Conservation (phyloP, 805 yeast genomes). For the Blastobotrys chiropterorum region DNA sequence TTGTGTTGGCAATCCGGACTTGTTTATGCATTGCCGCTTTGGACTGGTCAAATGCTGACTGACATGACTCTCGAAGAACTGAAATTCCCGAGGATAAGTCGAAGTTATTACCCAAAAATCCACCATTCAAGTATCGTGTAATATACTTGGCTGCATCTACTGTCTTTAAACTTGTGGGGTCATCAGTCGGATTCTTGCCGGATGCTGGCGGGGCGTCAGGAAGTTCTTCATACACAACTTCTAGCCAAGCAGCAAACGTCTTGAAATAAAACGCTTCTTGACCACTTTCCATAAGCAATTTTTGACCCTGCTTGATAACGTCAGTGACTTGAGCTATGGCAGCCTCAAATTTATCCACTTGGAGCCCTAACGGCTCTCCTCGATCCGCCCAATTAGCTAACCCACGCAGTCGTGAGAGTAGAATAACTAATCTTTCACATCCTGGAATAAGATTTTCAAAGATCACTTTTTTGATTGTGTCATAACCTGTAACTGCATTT, state of each 20-base stretch:
- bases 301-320: conserved; percentile 8
- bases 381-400: conserved; percentile 37
- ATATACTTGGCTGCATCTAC: conserved; percentile 15
- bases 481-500: conserved; percentile 40
- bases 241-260: conserved; percentile 20
- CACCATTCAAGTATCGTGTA: conserved; percentile 6
- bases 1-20: background rate
- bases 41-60: conserved; percentile 5
- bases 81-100: background rate
- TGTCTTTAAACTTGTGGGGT: conserved; percentile 13
- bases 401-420: conserved; percentile 41
- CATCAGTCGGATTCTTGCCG: conserved; percentile 9
- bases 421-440: conserved; percentile 41
- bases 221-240: conserved; percentile 14
- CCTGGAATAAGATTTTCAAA: conserved; percentile 44
- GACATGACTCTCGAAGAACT: background rate
- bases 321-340: conserved; percentile 6
- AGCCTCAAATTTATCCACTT: conserved; percentile 4
- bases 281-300: conserved; percentile 11
- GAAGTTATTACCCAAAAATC: background rate
- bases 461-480: conserved; percentile 35
- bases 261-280: conserved; percentile 17
- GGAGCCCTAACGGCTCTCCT: conserved; percentile 18
- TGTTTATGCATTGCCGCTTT: conserved; percentile 3
- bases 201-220: conserved; percentile 10